Conservation (phyloP, 163 green algal genomes). For the Chlorella variabilis region DNA sequence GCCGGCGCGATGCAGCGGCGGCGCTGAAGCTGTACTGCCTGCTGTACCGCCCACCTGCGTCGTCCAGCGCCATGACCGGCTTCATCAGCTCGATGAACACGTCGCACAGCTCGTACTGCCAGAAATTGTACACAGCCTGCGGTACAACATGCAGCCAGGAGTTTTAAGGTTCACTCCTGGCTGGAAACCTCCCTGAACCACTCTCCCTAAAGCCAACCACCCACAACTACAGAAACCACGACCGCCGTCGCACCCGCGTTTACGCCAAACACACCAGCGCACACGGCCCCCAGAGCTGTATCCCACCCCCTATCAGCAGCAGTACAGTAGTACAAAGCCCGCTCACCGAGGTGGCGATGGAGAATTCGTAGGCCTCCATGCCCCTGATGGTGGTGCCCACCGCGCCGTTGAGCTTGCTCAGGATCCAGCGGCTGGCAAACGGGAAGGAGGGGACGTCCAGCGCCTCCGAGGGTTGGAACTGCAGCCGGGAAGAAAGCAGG, state of each 20-base stretch:
- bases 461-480: conserved; percentile 25
- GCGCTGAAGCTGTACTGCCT: too few species aligned
- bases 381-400: conserved; percentile 49
- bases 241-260: too few species aligned
- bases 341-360: conserved; percentile 70
- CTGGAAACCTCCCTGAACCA: too few species aligned
- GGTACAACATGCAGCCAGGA: neutral
- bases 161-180: too few species aligned
- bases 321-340: neutral
- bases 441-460: conserved; percentile 57
- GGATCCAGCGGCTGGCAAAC: conserved; percentile 82
- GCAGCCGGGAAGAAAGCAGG: too few species aligned
- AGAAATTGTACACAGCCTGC: conserved; percentile 86
- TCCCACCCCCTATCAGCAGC: neutral
- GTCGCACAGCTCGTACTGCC: conserved; percentile 98
- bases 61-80: conserved; percentile 76
- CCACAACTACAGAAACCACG: too few species aligned
- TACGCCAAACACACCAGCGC: too few species aligned
- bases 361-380: conserved; percentile 92
- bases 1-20: too few species aligned
- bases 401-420: conserved; percentile 78
- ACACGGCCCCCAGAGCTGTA: neutral
- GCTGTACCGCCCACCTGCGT: conserved; percentile 1
- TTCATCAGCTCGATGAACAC: conserved; percentile 99
- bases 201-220: too few species aligned